Percentiles rank a stretch among this genome's conserved stretches.
Evolutionary conservation across 192 early-diverging fungal genomes (phyloP).

Genomic region (Backusella tuberculispora): DNA sequence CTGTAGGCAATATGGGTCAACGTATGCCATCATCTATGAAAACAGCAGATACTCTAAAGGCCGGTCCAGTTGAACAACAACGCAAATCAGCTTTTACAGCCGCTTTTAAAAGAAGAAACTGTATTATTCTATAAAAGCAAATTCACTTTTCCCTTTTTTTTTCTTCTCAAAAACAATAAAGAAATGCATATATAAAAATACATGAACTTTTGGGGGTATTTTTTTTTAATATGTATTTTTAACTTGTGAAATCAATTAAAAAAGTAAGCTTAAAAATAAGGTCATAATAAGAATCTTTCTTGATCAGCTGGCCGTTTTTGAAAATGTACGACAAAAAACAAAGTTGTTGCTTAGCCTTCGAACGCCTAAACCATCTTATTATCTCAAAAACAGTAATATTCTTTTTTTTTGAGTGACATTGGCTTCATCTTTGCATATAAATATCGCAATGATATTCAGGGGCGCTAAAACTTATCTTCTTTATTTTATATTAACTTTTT

Average conservation of each 20-base stretch:
- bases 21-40: conserved; percentile 9
- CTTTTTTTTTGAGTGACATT: background rate
- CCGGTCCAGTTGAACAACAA: background rate
- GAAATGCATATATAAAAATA: background rate
- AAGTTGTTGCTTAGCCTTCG: background rate
- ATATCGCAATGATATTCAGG: conserved; percentile 2
- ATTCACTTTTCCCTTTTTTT: background rate
- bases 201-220: background rate
- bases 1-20: background rate
- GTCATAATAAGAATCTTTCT: background rate
- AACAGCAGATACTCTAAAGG: background rate
- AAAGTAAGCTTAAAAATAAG: background rate
- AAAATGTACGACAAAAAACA: background rate
- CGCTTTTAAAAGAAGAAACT: background rate
- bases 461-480: background rate
- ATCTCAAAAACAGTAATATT: background rate
- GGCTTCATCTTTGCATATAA: background rate
- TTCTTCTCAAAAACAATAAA: background rate
- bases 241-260: background rate
- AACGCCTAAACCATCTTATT: background rate
- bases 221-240: too few relatives aligned
- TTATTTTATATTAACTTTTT: background rate
- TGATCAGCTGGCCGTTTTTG: background rate
- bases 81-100: background rate
- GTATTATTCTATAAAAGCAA: background rate